Evolutionary conservation across 164 flowering plant genomes (phyloP).

Genomic region (Aristolochia contorta): DNA sequence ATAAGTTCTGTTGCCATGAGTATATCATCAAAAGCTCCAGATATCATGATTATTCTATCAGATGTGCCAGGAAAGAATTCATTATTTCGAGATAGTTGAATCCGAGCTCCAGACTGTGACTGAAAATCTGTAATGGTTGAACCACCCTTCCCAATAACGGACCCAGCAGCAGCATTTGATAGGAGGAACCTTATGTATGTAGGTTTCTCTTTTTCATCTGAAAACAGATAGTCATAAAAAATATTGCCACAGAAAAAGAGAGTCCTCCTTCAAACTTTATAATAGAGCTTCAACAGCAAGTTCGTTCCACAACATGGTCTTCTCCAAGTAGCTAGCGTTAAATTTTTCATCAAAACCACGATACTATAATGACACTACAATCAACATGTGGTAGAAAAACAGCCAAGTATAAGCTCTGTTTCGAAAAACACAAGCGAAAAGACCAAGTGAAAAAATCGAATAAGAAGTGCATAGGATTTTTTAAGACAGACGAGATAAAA

Average conservation of each 20-base stretch:
- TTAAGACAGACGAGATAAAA: too few relatives aligned
- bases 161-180: constrained; percentile 96
- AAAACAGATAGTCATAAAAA: not conserved
- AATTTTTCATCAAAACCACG: too few relatives aligned
- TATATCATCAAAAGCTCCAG: constrained; percentile 58
- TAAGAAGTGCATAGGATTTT: too few relatives aligned
- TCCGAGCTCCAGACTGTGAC: constrained; percentile 81
- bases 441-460: too few relatives aligned
- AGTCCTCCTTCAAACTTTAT: too few relatives aligned
- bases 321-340: too few relatives aligned
- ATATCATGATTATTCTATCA: constrained; percentile 87
- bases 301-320: too few relatives aligned
- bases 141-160: constrained; percentile 97
- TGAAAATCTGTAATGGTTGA: constrained; percentile 90
- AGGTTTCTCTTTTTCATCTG: constrained; percentile 55
- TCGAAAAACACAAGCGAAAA: too few relatives aligned
- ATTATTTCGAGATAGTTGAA: constrained; percentile 87
- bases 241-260: not conserved
- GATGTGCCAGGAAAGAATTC: constrained; percentile 96
- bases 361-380: too few relatives aligned
- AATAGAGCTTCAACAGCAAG: too few relatives aligned
- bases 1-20: constrained; percentile 76
- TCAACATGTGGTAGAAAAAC: too few relatives aligned
- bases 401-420: too few relatives aligned
- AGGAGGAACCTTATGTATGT: constrained; percentile 79